Evolutionary conservation across 192 early-diverging fungal species (phyloP), one percentile per base, ranked within the genome.

Genomic region (Martensiomyces pterosporus): DNA sequence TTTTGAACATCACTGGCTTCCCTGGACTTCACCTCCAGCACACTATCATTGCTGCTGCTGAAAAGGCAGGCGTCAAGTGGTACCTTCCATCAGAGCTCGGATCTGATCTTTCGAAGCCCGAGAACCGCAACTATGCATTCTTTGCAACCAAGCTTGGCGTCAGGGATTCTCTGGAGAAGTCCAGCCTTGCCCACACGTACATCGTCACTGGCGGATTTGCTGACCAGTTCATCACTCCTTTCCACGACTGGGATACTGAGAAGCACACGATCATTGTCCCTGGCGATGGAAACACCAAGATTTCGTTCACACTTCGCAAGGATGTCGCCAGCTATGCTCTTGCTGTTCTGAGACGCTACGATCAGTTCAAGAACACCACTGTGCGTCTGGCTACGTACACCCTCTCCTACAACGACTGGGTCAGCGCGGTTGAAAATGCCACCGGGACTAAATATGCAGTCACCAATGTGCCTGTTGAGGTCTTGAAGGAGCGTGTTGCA

Each of bases 31-130:
- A 32, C 1, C 5, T 9, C n/a, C 43, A 45, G 26, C 14, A n/a
- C 14, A n/a, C 24, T 14, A 3, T 45, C 15, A 15, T 45, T 26
- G 16, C 24, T 13, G 43, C 24, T 24, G 43, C 43, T 15, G 24
- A 18, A 40, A 40, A 26, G 2, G 26, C 43, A 13, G 15, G 25
- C 3, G 26, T 45, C 3, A 27, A 45, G 13, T 45, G 25, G 22
- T 27, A 29, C 15, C 18, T 45, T 13, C 43, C 43, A n/a, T 45
- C 43, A 4, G 43, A 45, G 43, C 29, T 45, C 29, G 43, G 43
- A 10, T 16, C 26, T 4, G 43, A 45, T 24, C n/a, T 45, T 15
- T 12, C 14, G 2, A 16, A 26, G 16, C 43, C 43, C 15, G 43
- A 23, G n/a, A 45, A 24, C 43, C 13, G 25, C 4, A 9, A 45